phyloP scores from a whole-genome alignment of 192 early-diverging fungal species.

The Diversispora eburnea region DNA sequence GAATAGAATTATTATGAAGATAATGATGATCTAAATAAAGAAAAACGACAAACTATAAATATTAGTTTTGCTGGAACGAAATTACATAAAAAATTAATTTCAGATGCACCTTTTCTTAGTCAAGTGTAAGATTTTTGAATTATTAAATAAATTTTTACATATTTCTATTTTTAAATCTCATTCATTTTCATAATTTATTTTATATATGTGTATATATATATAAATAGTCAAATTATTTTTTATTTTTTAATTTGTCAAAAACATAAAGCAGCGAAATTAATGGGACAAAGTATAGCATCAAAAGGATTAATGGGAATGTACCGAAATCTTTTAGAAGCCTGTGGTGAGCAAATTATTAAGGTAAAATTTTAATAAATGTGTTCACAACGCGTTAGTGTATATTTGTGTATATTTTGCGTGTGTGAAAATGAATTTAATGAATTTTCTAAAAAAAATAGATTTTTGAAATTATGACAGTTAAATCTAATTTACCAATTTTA shows the following conservation, averaged over 20 bases:
- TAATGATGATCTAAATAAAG: not conserved
- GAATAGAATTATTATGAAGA: not conserved
- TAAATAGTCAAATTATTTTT: not conserved
- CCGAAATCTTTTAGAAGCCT: slow-evolving; percentile 43
- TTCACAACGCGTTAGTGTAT: not conserved
- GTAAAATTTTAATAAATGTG: not conserved
- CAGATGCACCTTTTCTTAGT: not conserved
- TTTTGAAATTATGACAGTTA: slow-evolving; percentile 50
- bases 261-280: slow-evolving; percentile 10
- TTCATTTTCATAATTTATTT: not conserved
- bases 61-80: slow-evolving; percentile 30
- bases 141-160: not conserved
- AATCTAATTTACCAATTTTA: slow-evolving; percentile 53
- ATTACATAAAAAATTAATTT: slow-evolving; percentile 24
- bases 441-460: slow-evolving; percentile 28
- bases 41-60: not conserved
- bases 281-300: slow-evolving; percentile 32
- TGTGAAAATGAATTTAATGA: not conserved
- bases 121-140: slow-evolving; percentile 28
- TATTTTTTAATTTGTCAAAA: slow-evolving; percentile 4
- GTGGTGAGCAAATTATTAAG: slow-evolving; percentile 45
- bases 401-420: not conserved
- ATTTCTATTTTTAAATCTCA: not conserved
- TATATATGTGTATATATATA: slow-evolving; percentile 12
- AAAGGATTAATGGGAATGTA: slow-evolving; percentile 52